Conservation (phyloP, 169 alveolate species). For the Plasmodium vivax region DNA sequence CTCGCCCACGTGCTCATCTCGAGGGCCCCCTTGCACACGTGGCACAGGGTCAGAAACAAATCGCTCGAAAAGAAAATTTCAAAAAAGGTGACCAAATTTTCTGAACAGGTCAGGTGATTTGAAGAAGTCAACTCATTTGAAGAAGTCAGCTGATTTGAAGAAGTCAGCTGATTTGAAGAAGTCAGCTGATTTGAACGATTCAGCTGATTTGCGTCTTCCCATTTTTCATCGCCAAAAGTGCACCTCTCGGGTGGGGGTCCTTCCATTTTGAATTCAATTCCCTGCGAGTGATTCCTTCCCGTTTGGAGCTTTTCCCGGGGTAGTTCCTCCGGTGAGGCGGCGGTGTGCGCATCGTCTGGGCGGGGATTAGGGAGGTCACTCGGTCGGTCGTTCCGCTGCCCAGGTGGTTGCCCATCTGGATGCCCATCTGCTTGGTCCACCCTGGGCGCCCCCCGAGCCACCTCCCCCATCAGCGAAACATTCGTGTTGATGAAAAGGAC, state of each 20-base stretch:
- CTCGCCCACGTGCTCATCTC: slow-evolving; percentile 18
- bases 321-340: neutral
- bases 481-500: slow-evolving; percentile 14
- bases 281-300: neutral
- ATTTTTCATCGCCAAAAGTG: neutral
- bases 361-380: neutral
- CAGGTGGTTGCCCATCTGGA: neutral
- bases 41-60: slow-evolving; percentile 17
- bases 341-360: neutral
- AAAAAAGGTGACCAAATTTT: slow-evolving; percentile 26
- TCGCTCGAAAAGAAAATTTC: slow-evolving; percentile 59
- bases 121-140: too few species aligned
- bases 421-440: neutral
- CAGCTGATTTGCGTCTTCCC: neutral
- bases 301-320: neutral
- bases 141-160: too few species aligned
- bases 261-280: neutral
- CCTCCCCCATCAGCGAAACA: neutral
- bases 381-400: neutral
- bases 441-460: neutral
- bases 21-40: slow-evolving; percentile 22
- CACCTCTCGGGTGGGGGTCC: neutral
- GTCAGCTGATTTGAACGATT: too few species aligned
- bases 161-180: too few species aligned
- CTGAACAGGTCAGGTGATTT: neutral